phyloP scores from a whole-genome alignment of 1,284 basidiomycete species.

The Trametes versicolor region DNA sequence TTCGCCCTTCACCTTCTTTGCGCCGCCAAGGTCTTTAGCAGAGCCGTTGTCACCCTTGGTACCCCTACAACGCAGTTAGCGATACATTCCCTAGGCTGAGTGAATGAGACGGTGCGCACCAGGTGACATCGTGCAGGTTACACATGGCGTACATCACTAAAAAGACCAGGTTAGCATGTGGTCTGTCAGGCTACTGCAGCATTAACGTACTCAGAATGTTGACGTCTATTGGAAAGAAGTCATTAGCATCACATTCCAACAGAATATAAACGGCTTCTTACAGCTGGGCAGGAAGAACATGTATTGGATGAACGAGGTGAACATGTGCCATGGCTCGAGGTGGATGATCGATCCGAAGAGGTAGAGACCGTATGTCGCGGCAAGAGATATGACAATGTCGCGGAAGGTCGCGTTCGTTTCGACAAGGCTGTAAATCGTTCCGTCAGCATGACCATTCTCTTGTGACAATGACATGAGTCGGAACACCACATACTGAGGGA shows the following conservation, averaged over 20 bases:
- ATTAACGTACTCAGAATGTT: conserved; percentile 77
- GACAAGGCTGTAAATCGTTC: conserved; percentile 57
- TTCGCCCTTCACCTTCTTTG: conserved; percentile 86
- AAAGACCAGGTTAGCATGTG: conserved; percentile 15
- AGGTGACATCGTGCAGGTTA: conserved; percentile 89
- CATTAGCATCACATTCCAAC: conserved; percentile 25
- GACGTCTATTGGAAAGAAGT: conserved; percentile 61
- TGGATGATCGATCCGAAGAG: conserved; percentile 88
- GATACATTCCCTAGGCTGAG: neutral
- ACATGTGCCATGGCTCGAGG: conserved; percentile 94
- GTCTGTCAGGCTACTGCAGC: neutral
- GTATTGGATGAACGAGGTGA: conserved; percentile 89
- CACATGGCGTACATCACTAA: conserved; percentile 91
- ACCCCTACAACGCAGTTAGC: conserved; percentile 60
- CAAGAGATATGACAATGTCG: conserved; percentile 82
- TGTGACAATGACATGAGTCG: neutral
- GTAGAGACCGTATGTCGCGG: conserved; percentile 92
- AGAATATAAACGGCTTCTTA: conserved; percentile 47
- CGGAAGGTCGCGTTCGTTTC: conserved; percentile 76
- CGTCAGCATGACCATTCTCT: conserved; percentile 16
- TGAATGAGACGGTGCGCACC: conserved; percentile 51
- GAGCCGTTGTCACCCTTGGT: conserved; percentile 92
- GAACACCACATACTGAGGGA: conserved; percentile 59
- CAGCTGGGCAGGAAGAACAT: conserved; percentile 83
- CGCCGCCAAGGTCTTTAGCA: conserved; percentile 86